Conservation (phyloP, 805 yeast genomes). For the Pichia californica region DNA sequence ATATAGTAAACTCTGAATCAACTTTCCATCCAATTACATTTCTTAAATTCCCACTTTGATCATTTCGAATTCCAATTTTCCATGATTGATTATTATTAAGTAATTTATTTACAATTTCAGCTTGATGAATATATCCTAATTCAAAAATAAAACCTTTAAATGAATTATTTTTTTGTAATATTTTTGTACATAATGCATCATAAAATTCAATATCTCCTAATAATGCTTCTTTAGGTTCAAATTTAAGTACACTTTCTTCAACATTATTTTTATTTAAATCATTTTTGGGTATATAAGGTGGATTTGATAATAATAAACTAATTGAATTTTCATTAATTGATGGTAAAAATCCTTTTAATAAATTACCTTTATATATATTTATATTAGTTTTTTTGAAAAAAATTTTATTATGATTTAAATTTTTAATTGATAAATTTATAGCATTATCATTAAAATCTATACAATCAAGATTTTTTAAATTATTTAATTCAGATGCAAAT, state of each 20-base stretch:
- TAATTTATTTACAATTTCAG: slow-evolving; percentile 19
- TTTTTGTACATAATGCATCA: slow-evolving; percentile 34
- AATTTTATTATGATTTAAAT: slow-evolving; percentile 24
- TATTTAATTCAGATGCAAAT: slow-evolving; percentile 30
- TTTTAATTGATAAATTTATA: slow-evolving; percentile 40
- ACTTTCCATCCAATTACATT: slow-evolving; percentile 59
- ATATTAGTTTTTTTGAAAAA: neutral
- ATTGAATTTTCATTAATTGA: slow-evolving; percentile 11
- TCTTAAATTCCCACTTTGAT: slow-evolving; percentile 45
- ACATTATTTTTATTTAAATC: slow-evolving; percentile 42
- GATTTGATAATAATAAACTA: slow-evolving; percentile 73
- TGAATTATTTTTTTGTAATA: slow-evolving; percentile 34
- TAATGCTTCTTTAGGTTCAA: slow-evolving; percentile 78
- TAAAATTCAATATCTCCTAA: slow-evolving; percentile 74
- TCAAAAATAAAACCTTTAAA: slow-evolving; percentile 69
- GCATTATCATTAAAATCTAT: slow-evolving; percentile 56
- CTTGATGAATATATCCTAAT: slow-evolving; percentile 60
- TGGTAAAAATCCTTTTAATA: slow-evolving; percentile 6
- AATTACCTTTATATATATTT: slow-evolving; percentile 5
- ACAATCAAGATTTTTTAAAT: slow-evolving; percentile 28
- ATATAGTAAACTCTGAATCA: slow-evolving; percentile 7
- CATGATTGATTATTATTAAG: slow-evolving; percentile 9
- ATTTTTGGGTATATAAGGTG: slow-evolving; percentile 68
- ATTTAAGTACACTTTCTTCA: slow-evolving; percentile 56
- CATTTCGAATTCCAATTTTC: slow-evolving; percentile 46